Evolutionary conservation across 164 flowering plant species (phyloP).

Genomic region (Macadamia integrifolia): DNA sequence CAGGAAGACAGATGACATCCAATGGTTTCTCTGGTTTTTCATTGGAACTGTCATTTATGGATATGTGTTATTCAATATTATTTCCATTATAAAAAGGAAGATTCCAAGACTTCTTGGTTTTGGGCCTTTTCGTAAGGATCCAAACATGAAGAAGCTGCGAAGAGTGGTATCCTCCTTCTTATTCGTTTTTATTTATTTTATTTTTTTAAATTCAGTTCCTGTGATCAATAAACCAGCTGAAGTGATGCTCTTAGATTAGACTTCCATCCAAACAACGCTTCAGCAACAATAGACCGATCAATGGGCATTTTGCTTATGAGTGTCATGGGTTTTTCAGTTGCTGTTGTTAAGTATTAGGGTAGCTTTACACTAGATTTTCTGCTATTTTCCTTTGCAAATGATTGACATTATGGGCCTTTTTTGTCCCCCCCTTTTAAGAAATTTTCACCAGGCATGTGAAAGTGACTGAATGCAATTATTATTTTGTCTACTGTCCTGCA

Average conservation of each 20-base stretch:
- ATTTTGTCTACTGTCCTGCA: conserved; percentile 33
- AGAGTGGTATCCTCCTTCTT: conserved; percentile 54
- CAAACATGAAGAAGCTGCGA: conserved; percentile 49
- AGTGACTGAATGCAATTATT: conserved; percentile 9
- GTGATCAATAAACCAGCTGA: background rate
- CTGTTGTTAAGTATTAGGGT: background rate
- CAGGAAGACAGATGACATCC: conserved; percentile 42
- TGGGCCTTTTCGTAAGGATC: conserved; percentile 71
- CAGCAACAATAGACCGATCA: background rate
- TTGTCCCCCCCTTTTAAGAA: background rate
- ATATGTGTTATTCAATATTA: conserved; percentile 47
- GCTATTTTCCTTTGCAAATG: background rate
- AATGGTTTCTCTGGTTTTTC: conserved; percentile 60
- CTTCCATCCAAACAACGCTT: background rate
- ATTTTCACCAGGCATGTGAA: background rate
- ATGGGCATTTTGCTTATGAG: background rate
- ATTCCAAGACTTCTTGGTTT: conserved; percentile 60
- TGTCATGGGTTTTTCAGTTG: background rate
- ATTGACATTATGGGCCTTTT: conserved; percentile 3
- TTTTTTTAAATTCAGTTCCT: background rate
- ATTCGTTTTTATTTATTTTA: background rate
- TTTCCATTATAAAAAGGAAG: conserved; percentile 55
- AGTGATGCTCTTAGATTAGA: background rate
- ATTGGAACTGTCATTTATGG: conserved; percentile 53
- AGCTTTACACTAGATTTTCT: background rate